These are phyloP conservation scores for Fusarium denticulatum DNA, from an alignment of 2,329 filamentous ascomycete species.

Conservation along the genomic window DNA sequence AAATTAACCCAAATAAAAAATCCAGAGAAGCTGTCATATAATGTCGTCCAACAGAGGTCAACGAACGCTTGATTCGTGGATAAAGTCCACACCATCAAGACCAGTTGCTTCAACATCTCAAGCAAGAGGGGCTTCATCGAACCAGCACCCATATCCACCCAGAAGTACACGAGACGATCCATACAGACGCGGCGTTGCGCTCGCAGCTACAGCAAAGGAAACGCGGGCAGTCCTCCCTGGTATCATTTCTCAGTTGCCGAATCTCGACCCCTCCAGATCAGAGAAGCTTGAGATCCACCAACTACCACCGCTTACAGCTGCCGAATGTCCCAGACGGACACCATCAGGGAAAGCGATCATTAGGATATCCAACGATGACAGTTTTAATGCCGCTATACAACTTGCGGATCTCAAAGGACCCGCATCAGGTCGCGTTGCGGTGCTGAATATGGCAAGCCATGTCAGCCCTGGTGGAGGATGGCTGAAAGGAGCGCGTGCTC, in stretches of 20 bases:
- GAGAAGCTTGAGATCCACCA: constrained; percentile 43
- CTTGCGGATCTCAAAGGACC: constrained; percentile 44
- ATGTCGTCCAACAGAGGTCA: constrained; percentile 30
- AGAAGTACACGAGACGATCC: constrained; percentile 24
- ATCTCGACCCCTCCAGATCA: constrained; percentile 50
- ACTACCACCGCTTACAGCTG: constrained; percentile 51
- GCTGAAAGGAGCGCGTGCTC: constrained; percentile 68
- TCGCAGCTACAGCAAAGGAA: constrained; percentile 58
- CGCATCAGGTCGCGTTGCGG: constrained; percentile 56
- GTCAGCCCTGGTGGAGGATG: constrained; percentile 70
- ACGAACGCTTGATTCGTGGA: constrained; percentile 44
- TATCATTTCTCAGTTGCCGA: constrained; percentile 57
- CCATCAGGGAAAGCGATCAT: constrained; percentile 49
- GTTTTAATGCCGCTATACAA: constrained; percentile 64
- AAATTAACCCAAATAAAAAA: neutral
- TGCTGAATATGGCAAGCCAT: constrained; percentile 74
- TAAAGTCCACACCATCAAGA: constrained; percentile 23
- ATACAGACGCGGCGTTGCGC: constrained; percentile 37
- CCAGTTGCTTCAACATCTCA: constrained; percentile 14
- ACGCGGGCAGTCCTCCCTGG: constrained; percentile 58
- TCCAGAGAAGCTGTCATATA: neutral
- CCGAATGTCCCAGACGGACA: constrained; percentile 55
- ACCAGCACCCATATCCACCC: constrained; percentile 3
- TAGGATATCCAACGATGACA: constrained; percentile 65
- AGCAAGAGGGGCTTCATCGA: constrained; percentile 16